A percentile compares a stretch with the other conserved stretches of the same genome.
These are phyloP conservation scores for Daphne laureola DNA, from an alignment of 441 rosid species.

Conservation along the genomic window DNA sequence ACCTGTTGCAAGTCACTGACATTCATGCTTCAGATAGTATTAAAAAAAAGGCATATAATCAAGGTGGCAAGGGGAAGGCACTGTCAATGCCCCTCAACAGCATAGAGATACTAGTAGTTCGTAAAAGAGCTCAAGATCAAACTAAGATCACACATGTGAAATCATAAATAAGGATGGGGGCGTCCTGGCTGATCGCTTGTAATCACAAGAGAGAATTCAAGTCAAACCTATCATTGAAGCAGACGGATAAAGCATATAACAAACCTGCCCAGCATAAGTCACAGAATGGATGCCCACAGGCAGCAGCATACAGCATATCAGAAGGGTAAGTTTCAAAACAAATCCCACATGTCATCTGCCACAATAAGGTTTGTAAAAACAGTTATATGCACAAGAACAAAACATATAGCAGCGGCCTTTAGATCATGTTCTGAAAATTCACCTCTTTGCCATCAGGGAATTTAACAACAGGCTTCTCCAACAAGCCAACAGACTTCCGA, in stretches of 20 bases:
- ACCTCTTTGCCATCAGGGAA: constrained; percentile 42
- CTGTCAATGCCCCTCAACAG: no score
- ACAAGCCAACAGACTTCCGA: constrained; percentile 53
- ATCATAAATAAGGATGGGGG: no score
- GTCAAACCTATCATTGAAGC: not conserved
- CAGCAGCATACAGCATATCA: constrained; percentile 39
- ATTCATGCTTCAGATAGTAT: no score
- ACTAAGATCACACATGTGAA: no score
- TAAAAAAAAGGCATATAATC: no score
- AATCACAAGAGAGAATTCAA: not conserved
- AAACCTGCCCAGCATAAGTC: constrained; percentile 63
- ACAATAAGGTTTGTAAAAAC: constrained; percentile 14
- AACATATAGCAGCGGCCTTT: constrained; percentile 1
- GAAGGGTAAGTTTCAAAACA: constrained; percentile 48
- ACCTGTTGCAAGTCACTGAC: no score
- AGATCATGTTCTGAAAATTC: constrained; percentile 12
- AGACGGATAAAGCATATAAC: constrained; percentile 10
- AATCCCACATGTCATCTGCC: constrained; percentile 57
- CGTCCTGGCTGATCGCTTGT: no score
- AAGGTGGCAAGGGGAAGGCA: no score
- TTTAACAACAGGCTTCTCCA: constrained; percentile 38
- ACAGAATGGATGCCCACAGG: constrained; percentile 76
- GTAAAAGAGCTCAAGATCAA: no score
- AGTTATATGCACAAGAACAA: not conserved
- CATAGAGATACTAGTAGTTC: no score